A percentile compares a stretch with the other conserved stretches of the same genome.
Evolutionary conservation across 2,329 filamentous ascomycete genomes (phyloP).

Genomic region (Pleomassaria siparia): DNA sequence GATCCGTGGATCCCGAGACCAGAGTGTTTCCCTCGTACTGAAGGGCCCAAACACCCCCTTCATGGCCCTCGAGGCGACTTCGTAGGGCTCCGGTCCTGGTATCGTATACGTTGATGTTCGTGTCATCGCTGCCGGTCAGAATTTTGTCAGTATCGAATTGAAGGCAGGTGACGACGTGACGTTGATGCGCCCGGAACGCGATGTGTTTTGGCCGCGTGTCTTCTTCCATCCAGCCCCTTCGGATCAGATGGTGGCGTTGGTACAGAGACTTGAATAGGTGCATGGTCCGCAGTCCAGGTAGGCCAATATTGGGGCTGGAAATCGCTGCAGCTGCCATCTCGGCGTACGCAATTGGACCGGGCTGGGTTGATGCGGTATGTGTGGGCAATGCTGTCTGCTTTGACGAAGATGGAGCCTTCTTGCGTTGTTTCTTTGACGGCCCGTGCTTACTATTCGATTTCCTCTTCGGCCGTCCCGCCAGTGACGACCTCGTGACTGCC

Average conservation of each 20-base stretch:
- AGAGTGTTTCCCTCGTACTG: conserved; percentile 95
- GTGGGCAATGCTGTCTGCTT: conserved; percentile 49
- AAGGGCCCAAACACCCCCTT: conserved; percentile 95
- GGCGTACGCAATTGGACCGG: conserved; percentile 84
- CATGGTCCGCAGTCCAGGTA: conserved; percentile 76
- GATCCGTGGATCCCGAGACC: conserved; percentile 93
- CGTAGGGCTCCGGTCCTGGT: conserved; percentile 88
- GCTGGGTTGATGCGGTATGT: conserved; percentile 57
- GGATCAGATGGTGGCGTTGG: conserved; percentile 86
- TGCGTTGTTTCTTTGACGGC: conserved; percentile 58
- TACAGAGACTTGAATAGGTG: conserved; percentile 97
- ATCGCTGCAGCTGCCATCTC: conserved; percentile 81
- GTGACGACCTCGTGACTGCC: conserved; percentile 31
- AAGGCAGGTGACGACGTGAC: conserved; percentile 95
- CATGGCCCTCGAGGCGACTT: conserved; percentile 85
- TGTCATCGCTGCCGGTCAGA: conserved; percentile 95
- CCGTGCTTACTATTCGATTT: conserved; percentile 40
- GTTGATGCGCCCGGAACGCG: conserved; percentile 92
- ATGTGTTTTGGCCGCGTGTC: conserved; percentile 86
- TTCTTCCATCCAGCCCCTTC: conserved; percentile 84
- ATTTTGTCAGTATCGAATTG: conserved; percentile 99
- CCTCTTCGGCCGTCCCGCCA: conserved; percentile 40
- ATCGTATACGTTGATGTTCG: conserved; percentile 96
- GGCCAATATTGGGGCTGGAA: conserved; percentile 76
- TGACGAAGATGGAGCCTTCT: conserved; percentile 53